Evolutionary conservation across 805 yeast genomes (phyloP).

Genomic region (Scheffersomyces lignosus): DNA sequence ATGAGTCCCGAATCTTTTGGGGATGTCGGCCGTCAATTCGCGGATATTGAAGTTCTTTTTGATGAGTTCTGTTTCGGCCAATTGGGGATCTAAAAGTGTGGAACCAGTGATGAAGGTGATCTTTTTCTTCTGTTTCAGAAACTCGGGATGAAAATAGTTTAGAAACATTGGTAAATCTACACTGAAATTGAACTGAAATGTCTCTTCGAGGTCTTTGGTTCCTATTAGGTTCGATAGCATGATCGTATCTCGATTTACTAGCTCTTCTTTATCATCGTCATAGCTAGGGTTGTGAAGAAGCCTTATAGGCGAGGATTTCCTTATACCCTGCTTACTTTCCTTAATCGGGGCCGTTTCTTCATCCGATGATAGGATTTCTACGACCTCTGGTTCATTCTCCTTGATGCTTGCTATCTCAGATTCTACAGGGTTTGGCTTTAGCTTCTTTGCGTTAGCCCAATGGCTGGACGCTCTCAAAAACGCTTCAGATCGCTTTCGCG

Average conservation of each 20-base stretch:
- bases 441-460: conserved; percentile 22
- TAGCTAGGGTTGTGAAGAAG: conserved; percentile 29
- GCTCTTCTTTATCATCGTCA: conserved; percentile 7
- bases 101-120: conserved; percentile 34
- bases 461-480: conserved; percentile 22
- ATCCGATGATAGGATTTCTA: conserved; percentile 3
- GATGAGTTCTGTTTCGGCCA: conserved; percentile 11
- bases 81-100: conserved; percentile 11
- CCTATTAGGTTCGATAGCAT: conserved; percentile 30
- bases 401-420: no score
- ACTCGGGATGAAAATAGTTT: conserved; percentile 26
- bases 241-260: conserved; percentile 27
- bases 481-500: conserved; percentile 18
- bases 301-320: conserved; percentile 18
- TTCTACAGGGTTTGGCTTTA: conserved; percentile 6
- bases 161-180: conserved; percentile 43
- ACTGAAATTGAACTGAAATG: conserved; percentile 51
- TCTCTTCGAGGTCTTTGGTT: conserved; percentile 28
- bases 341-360: conserved; percentile 11
- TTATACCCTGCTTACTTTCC: conserved; percentile 4
- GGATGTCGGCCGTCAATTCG: conserved; percentile 33
- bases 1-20: conserved; percentile 46
- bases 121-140: conserved; percentile 14
- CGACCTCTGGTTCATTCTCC: no score
- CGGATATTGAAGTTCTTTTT: conserved; percentile 20